Percentiles rank a stretch among this genome's conserved stretches.
Conservation (phyloP, 2,329 filamentous ascomycete species). For the Alternaria ventricosa region DNA sequence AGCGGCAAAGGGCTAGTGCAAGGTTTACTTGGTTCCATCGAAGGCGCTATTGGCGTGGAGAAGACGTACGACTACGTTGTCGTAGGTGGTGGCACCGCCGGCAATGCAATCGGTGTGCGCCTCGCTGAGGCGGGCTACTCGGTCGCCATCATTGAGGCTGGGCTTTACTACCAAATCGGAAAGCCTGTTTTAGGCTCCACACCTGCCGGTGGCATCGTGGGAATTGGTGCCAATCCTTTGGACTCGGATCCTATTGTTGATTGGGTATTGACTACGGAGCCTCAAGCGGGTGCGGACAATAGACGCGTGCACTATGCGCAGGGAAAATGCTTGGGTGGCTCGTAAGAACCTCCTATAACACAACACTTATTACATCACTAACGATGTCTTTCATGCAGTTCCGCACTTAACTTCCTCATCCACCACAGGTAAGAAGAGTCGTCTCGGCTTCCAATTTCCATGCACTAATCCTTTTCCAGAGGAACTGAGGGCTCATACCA, state of each 20-base stretch:
- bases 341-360: neutral
- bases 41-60: neutral
- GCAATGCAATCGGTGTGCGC: conserved; percentile 24
- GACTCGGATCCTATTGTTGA: conserved; percentile 24
- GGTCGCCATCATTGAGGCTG: conserved; percentile 12
- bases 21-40: neutral
- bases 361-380: neutral
- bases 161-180: conserved; percentile 30
- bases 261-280: neutral
- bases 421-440: neutral
- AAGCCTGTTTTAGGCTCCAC: conserved; percentile 25
- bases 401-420: neutral
- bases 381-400: neutral
- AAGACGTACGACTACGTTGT: conserved; percentile 33
- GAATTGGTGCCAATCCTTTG: conserved; percentile 1
- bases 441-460: neutral
- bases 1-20: neutral
- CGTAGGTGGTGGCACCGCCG: conserved; percentile 30
- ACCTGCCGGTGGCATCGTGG: conserved; percentile 3
- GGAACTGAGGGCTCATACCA: neutral
- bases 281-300: neutral
- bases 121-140: conserved; percentile 24
- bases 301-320: conserved; percentile 1
- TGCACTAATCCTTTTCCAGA: neutral
- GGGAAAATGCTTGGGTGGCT: conserved; percentile 3